Percentiles rank a stretch among this genome's conserved stretches.
Conservation (phyloP, 352 stramenopile species). For the Phytophthora europaea region DNA sequence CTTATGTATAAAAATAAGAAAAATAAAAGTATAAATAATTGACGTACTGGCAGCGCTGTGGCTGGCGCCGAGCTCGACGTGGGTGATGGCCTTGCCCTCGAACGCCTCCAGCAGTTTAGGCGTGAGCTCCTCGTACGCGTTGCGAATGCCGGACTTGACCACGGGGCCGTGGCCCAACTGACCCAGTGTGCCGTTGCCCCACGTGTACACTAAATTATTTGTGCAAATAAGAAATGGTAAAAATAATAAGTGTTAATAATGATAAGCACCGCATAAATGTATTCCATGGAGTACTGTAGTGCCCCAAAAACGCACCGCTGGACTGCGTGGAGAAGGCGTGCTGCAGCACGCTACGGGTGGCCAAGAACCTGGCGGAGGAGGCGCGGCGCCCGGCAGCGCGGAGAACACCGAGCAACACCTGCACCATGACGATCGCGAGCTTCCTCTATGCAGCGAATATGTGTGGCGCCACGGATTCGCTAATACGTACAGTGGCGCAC, state of each 20-base stretch:
- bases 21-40: constrained; percentile 7
- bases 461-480: constrained; percentile 19
- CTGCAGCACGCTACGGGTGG: constrained; percentile 28
- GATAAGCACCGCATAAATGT: background rate
- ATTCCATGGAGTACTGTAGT: background rate
- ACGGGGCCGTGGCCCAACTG: constrained; percentile 86
- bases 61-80: constrained; percentile 80
- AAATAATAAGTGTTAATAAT: background rate
- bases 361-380: constrained; percentile 19
- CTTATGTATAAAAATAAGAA: constrained; percentile 5
- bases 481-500: background rate
- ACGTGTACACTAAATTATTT: constrained; percentile 69
- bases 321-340: constrained; percentile 69
- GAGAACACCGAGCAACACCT: constrained; percentile 55
- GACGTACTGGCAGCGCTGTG: constrained; percentile 85
- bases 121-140: constrained; percentile 85
- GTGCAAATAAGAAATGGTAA: constrained; percentile 1
- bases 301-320: constrained; percentile 48
- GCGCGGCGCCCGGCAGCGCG: constrained; percentile 36
- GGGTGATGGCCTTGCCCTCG: constrained; percentile 66
- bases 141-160: constrained; percentile 88
- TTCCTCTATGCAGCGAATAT: constrained; percentile 28
- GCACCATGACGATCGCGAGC: constrained; percentile 49
- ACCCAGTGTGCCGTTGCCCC: constrained; percentile 87
- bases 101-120: constrained; percentile 80